Percentiles rank a stretch among this genome's conserved stretches.
Evolutionary conservation across 1,139 yeast species (phyloP).

Genomic region (Kluyveromyces marxianus): DNA sequence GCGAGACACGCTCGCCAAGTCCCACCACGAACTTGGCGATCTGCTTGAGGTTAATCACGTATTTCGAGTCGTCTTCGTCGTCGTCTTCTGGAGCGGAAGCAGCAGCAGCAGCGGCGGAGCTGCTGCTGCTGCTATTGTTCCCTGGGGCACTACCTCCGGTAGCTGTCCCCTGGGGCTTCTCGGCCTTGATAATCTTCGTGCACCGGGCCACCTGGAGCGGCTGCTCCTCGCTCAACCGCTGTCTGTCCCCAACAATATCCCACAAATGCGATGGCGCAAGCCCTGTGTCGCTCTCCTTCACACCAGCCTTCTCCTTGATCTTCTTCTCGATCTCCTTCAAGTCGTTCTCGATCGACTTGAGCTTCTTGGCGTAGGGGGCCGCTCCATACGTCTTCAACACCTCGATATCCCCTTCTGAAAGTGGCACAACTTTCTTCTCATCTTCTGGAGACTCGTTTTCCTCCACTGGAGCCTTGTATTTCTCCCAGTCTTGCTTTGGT

Average conservation of each 20-base stretch:
- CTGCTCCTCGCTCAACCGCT: slow-evolving; percentile 86
- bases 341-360: slow-evolving; percentile 80
- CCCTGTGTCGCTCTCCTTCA: slow-evolving; percentile 93
- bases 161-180: slow-evolving; percentile 20
- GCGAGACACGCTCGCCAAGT: slow-evolving; percentile 91
- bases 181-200: slow-evolving; percentile 78
- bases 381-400: slow-evolving; percentile 94
- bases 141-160: not conserved
- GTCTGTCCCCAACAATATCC: slow-evolving; percentile 97
- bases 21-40: slow-evolving; percentile 97
- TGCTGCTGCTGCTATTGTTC: slow-evolving; percentile 17
- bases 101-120: slow-evolving; percentile 25
- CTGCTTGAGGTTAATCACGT: slow-evolving; percentile 93
- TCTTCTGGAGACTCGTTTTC: slow-evolving; percentile 43
- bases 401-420: slow-evolving; percentile 94
- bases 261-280: slow-evolving; percentile 91
- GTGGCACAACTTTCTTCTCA: slow-evolving; percentile 74
- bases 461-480: slow-evolving; percentile 79
- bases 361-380: slow-evolving; percentile 82
- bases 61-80: slow-evolving; percentile 80
- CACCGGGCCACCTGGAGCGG: slow-evolving; percentile 98
- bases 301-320: slow-evolving; percentile 89
- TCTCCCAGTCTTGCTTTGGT: slow-evolving; percentile 81
- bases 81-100: slow-evolving; percentile 28
- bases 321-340: slow-evolving; percentile 73